Percentiles rank a stretch among this genome's conserved stretches.
Evolutionary conservation across 768 basidiomycete genomes (phyloP).

Genomic region (Boletus pseudopeckii): DNA sequence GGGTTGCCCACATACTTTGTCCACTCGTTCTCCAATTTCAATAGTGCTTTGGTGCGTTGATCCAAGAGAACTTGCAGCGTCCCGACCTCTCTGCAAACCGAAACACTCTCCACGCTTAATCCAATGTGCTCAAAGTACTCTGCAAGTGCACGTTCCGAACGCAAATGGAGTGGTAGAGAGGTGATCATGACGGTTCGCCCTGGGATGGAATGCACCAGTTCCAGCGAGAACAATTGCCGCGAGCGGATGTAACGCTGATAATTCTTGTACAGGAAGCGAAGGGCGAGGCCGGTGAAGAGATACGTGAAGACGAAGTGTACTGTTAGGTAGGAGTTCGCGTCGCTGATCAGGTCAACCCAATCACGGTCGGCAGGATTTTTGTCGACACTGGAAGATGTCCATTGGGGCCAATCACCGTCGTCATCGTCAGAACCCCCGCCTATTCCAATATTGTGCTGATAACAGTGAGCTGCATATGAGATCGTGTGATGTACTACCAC

Average conservation of each 20-base stretch:
- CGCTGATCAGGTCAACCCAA: conserved; percentile 87
- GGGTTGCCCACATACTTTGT: conserved; percentile 92
- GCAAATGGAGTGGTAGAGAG: conserved; percentile 78
- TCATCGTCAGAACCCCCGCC: conserved; percentile 47
- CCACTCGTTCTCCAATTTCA: conserved; percentile 83
- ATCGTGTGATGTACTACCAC: conserved; percentile 20
- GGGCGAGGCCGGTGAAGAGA: conserved; percentile 82
- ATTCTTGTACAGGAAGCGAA: conserved; percentile 85
- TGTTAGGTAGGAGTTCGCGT: conserved; percentile 85
- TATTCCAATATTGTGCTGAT: conserved; percentile 68
- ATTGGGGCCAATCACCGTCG: conserved; percentile 46
- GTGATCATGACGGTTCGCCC: conserved; percentile 91
- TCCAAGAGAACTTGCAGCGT: conserved; percentile 71
- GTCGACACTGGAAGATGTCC: conserved; percentile 22
- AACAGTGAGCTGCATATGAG: neutral
- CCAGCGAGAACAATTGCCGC: conserved; percentile 90
- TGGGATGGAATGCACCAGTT: conserved; percentile 91
- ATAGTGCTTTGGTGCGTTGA: conserved; percentile 72
- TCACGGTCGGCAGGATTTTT: conserved; percentile 40
- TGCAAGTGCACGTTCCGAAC: conserved; percentile 79
- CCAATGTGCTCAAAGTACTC: conserved; percentile 93
- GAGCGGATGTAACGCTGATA: conserved; percentile 86
- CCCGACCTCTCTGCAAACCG: conserved; percentile 79
- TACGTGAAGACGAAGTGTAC: conserved; percentile 93
- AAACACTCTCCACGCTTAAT: conserved; percentile 88